A percentile compares a stretch with the other conserved stretches of the same genome.
These are phyloP conservation scores for Xerocomus minutiporus DNA, from an alignment of 1,284 basidiomycete genomes.

Conservation along the genomic window DNA sequence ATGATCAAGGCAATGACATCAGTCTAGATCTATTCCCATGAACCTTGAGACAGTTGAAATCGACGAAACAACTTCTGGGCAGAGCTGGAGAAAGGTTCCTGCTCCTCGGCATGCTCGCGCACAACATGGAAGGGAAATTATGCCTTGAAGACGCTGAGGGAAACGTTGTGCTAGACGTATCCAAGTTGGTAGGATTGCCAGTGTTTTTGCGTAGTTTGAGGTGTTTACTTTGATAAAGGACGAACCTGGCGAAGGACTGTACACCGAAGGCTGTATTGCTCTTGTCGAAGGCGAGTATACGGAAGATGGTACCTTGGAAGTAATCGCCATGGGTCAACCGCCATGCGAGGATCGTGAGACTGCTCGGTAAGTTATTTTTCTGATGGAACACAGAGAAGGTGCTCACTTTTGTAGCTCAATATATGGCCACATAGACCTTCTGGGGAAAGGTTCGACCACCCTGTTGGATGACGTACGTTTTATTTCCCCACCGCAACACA, in stretches of 20 bases:
- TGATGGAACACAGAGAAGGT: neutral
- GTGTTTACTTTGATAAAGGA: constrained; percentile 49
- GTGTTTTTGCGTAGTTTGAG: neutral
- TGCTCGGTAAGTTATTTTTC: constrained; percentile 54
- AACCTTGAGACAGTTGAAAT: constrained; percentile 64
- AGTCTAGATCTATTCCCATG: constrained; percentile 9
- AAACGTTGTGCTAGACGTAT: constrained; percentile 83
- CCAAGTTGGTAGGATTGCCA: constrained; percentile 63
- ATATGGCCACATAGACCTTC: constrained; percentile 92
- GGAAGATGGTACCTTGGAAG: constrained; percentile 81
- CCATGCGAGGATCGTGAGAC: constrained; percentile 86
- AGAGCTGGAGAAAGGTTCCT: constrained; percentile 88
- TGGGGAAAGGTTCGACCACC: constrained; percentile 88
- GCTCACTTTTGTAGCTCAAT: constrained; percentile 56
- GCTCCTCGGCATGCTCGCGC: constrained; percentile 88
- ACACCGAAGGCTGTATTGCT: constrained; percentile 94
- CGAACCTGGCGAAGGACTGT: constrained; percentile 90
- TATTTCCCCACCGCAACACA: neutral
- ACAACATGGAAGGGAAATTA: constrained; percentile 85
- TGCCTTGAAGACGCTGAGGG: constrained; percentile 96
- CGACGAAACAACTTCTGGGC: constrained; percentile 94
- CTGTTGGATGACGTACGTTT: constrained; percentile 82
- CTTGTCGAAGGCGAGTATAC: constrained; percentile 97
- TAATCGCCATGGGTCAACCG: constrained; percentile 94
- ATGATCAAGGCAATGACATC: constrained; percentile 24